phyloP scores from a whole-genome alignment of 1,284 basidiomycete species.

The Leccinum fallax region DNA sequence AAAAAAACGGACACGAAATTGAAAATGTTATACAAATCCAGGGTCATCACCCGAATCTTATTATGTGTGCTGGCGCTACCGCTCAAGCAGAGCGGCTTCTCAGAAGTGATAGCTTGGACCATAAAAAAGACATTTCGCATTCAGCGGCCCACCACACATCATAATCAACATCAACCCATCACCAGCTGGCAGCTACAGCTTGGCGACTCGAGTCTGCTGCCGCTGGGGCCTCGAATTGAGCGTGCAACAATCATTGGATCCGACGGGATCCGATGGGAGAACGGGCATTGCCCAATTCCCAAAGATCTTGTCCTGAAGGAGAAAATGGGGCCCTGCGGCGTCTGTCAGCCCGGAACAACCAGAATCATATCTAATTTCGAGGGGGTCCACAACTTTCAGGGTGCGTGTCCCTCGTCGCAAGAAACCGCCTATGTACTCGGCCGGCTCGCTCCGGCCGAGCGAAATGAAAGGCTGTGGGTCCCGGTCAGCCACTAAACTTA shows the following conservation, averaged over 20 bases:
- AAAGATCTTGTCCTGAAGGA: constrained; percentile 3
- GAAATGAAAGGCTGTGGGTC: constrained; percentile 5
- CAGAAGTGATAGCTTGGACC: background rate
- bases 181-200: background rate
- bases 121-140: background rate
- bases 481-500: constrained; percentile 8
- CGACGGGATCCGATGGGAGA: background rate
- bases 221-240: background rate
- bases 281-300: background rate
- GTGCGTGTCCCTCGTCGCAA: background rate
- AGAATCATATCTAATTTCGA: constrained; percentile 9
- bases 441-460: constrained; percentile 16
- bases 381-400: background rate
- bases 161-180: background rate
- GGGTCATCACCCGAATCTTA: constrained; percentile 15
- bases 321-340: constrained; percentile 1
- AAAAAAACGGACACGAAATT: background rate
- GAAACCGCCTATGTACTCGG: background rate
- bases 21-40: constrained; percentile 9
- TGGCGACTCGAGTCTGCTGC: background rate
- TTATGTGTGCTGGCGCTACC: background rate
- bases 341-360: background rate
- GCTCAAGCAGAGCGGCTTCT: background rate
- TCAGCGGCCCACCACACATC: background rate
- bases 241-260: background rate